Conservation (phyloP, 345 rosid genomes). For the Arabis alpina region DNA sequence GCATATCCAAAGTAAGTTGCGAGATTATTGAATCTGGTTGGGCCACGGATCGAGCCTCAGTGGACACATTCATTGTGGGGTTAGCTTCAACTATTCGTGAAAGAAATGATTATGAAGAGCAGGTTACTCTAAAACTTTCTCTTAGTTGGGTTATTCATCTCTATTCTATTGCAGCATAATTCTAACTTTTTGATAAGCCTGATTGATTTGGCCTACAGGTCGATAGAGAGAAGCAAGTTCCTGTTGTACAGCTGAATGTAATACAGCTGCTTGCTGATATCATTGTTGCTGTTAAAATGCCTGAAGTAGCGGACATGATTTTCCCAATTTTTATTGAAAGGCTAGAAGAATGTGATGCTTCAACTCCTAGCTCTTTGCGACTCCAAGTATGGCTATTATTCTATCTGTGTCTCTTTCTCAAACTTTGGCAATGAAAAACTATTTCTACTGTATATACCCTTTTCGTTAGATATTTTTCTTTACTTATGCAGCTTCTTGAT, state of each 20-base stretch:
- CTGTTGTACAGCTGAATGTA: constrained; percentile 69
- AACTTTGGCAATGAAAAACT: not conserved
- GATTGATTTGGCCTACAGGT: constrained; percentile 51
- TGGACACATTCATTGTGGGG: constrained; percentile 82
- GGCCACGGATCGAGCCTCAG: constrained; percentile 76
- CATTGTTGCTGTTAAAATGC: constrained; percentile 66
- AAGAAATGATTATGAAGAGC: constrained; percentile 68
- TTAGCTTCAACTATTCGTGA: constrained; percentile 71
- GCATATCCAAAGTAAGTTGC: constrained; percentile 61
- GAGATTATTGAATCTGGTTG: constrained; percentile 79
- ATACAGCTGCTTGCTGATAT: constrained; percentile 81
- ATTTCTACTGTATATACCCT: not conserved
- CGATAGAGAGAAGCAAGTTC: constrained; percentile 73
- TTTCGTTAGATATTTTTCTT: constrained; percentile 24
- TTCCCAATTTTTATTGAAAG: constrained; percentile 80
- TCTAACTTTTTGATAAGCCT: constrained; percentile 7
- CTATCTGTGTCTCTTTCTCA: constrained; percentile 10
- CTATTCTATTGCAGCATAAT: not conserved
- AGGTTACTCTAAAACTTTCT: constrained; percentile 50
- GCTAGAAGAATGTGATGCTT: constrained; percentile 85
- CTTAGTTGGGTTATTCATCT: not conserved
- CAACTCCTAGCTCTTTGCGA: constrained; percentile 67
- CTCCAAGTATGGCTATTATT: constrained; percentile 56
- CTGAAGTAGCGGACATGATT: constrained; percentile 85
- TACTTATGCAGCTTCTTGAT: constrained; percentile 70